Conservation (phyloP, 768 basidiomycete species). For the Phaffia australis region DNA sequence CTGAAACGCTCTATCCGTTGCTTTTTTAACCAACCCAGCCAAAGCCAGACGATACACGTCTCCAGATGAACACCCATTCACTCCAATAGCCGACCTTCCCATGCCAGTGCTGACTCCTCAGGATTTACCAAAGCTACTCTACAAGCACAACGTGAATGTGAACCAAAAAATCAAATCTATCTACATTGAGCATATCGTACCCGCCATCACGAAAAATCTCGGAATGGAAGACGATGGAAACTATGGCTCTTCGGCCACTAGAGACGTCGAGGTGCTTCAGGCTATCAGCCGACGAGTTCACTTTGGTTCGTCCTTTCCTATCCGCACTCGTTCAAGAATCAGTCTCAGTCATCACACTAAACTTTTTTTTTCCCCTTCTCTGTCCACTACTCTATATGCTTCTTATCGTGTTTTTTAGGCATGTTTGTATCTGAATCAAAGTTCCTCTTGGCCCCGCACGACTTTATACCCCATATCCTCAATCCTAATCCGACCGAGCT, state of each 20-base stretch:
- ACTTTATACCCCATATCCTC: constrained; percentile 85
- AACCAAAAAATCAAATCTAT: constrained; percentile 78
- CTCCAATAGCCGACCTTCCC: constrained; percentile 56
- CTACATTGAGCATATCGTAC: constrained; percentile 78
- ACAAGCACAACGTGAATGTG: constrained; percentile 61
- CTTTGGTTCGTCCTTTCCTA: constrained; percentile 58
- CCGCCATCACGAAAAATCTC: constrained; percentile 71
- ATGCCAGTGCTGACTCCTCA: constrained; percentile 65
- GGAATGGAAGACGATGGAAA: constrained; percentile 82
- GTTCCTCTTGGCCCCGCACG: constrained; percentile 70
- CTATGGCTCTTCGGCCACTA: constrained; percentile 86
- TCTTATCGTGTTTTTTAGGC: constrained; percentile 45
- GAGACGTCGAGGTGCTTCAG: constrained; percentile 93
- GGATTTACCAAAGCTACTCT: constrained; percentile 56
- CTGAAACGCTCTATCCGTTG: neutral
- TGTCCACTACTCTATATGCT: neutral
- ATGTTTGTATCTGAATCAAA: constrained; percentile 99
- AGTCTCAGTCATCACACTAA: neutral
- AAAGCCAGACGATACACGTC: constrained; percentile 27
- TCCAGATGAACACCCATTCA: constrained; percentile 99
- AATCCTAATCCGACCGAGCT: constrained; percentile 65
- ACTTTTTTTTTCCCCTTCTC: neutral
- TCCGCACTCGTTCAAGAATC: neutral
- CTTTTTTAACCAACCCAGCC: constrained; percentile 41
- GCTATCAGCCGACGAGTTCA: constrained; percentile 97